Conservation (phyloP, 257 asterid species). For the Schizonepeta tenuifolia region DNA sequence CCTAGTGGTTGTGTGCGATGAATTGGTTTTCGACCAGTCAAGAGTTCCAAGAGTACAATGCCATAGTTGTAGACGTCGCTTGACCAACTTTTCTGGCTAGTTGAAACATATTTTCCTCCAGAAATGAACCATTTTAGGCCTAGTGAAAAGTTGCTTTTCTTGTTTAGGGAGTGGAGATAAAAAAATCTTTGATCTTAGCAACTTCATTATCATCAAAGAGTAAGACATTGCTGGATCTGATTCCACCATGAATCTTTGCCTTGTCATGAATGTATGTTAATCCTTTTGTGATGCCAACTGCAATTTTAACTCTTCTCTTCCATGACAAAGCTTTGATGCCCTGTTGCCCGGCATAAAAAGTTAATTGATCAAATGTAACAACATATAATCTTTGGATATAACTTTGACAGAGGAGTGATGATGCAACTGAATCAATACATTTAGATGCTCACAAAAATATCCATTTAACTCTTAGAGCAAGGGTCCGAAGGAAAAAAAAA, state of each 20-base stretch:
- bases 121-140: constrained; percentile 9
- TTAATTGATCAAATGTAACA: constrained; percentile 49
- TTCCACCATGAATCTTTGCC: constrained; percentile 33
- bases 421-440: too few relatives aligned
- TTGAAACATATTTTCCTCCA: not conserved
- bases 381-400: too few relatives aligned
- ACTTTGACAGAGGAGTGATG: constrained; percentile 29
- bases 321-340: constrained; percentile 37
- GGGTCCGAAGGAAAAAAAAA: too few relatives aligned
- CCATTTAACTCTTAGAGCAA: too few relatives aligned
- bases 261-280: constrained; percentile 27
- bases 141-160: not conserved
- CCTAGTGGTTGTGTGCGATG: constrained; percentile 36
- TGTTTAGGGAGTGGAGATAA: constrained; percentile 25
- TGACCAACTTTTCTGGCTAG: not conserved
- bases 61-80: constrained; percentile 45
- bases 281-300: constrained; percentile 23
- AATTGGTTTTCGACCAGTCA: too few relatives aligned
- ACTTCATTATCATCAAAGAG: constrained; percentile 43
- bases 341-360: not conserved
- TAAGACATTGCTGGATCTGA: constrained; percentile 33
- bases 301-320: constrained; percentile 38
- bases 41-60: constrained; percentile 36
- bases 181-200: constrained; percentile 53
- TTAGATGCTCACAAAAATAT: not conserved